Conservation (phyloP, 1,284 basidiomycete genomes). For the Marasmius oreades region DNA sequence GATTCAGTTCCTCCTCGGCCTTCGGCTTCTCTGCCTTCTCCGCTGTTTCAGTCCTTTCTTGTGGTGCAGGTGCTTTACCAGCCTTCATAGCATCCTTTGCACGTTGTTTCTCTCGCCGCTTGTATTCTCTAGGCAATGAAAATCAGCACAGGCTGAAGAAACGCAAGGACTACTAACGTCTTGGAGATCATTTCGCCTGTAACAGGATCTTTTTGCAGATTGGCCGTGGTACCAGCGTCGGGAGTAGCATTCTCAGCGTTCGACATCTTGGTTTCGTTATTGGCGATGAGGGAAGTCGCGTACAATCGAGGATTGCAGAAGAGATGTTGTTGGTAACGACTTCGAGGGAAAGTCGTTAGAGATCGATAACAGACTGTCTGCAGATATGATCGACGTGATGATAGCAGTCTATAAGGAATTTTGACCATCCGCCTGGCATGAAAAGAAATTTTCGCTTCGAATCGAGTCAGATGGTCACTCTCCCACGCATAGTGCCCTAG, state of each 20-base stretch:
- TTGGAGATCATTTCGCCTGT: slow-evolving; percentile 96
- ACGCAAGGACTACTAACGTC: slow-evolving; percentile 54
- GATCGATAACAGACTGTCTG: neutral
- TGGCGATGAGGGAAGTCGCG: neutral
- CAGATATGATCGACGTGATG: slow-evolving; percentile 1
- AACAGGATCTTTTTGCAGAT: slow-evolving; percentile 73
- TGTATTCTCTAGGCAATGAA: slow-evolving; percentile 70
- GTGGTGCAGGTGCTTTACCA: slow-evolving; percentile 60
- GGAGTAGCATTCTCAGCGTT: slow-evolving; percentile 47
- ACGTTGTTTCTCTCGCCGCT: slow-evolving; percentile 85
- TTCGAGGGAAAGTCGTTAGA: neutral
- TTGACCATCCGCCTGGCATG: neutral
- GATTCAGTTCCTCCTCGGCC: slow-evolving; percentile 75
- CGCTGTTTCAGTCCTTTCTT: slow-evolving; percentile 26
- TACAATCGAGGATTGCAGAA: neutral
- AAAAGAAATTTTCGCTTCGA: neutral
- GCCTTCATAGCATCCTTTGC: slow-evolving; percentile 86
- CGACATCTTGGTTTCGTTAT: neutral
- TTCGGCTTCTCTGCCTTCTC: slow-evolving; percentile 35
- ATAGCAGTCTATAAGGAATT: neutral
- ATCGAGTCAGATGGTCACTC: neutral
- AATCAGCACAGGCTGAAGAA: slow-evolving; percentile 29
- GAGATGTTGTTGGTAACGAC: neutral
- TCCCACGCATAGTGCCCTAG: no score
- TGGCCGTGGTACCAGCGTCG: neutral